Base-by-base conservation (phyloP, 257 asterid genomes). In the Penstemon barbatus region DNA sequence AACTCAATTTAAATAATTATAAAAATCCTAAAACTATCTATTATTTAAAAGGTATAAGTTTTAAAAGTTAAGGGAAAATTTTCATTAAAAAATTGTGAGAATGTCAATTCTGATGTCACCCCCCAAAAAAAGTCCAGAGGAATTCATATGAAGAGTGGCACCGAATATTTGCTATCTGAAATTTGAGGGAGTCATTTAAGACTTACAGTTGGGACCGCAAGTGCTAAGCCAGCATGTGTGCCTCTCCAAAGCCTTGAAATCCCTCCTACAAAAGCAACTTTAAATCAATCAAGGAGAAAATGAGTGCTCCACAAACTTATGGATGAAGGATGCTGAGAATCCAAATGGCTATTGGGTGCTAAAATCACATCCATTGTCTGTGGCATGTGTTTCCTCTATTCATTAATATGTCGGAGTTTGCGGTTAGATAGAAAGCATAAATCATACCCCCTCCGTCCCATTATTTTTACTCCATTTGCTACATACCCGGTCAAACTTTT, bases 181-280 rank as follows among this genome's bases (percentile, higher is more conserved):
- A 66, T 36, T 69, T 52, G 37, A 41, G 55, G n/a, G 10, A 19
- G 63, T 51, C 68, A 54, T 8, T 66, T 39, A 52, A 73, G 70
- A 82, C 97, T 78, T 81, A 92, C 98, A 57, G 97, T 92, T 65
- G 98, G 98, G 12, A 92, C 74, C 57, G 98, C 97, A 71, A 89
- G 84, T 38, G 97, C 96, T 77, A 92, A 86, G 49, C 93, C 91
- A 55, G 98, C 98, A 82, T 85, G 87, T 33, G 98, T 92, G 63
- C 98, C 98, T 86, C 98, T 86, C 98, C 98, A 92, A 5, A 92
- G 95, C 74, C 87, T 90, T 44, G 89, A 77, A 92, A 68, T 37
- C 98, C 98, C 76, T 92, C 98, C 96, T 92, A 81, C 75, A 65
- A 71, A 63, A 67, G 19, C 43, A 61, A 44, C 40, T 8, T 25